Conservation (phyloP, 345 rosid genomes). For the Dipteronia dyeriana region DNA sequence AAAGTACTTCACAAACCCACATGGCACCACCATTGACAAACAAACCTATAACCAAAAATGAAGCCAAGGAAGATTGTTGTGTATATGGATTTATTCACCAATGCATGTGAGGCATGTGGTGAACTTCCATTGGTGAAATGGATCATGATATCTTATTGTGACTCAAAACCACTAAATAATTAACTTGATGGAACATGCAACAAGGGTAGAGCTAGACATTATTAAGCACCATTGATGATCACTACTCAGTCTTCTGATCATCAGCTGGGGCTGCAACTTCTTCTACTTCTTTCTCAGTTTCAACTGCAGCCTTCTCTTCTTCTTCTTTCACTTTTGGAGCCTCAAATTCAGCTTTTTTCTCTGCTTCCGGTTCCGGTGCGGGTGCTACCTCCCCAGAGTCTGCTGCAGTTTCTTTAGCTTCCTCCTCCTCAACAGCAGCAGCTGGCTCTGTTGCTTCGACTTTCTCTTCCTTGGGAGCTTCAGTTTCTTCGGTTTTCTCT, state of each 20-base stretch:
- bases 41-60: too few species aligned
- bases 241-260: slow-evolving; percentile 39
- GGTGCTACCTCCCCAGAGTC: neutral
- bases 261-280: slow-evolving; percentile 30
- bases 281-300: slow-evolving; percentile 11
- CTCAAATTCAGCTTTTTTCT: slow-evolving; percentile 21
- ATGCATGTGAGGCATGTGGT: too few species aligned
- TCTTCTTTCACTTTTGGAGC: slow-evolving; percentile 32
- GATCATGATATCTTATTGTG: too few species aligned
- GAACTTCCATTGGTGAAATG: too few species aligned
- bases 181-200: slow-evolving; percentile 22
- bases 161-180: too few species aligned
- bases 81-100: too few species aligned
- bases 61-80: too few species aligned
- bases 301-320: slow-evolving; percentile 20
- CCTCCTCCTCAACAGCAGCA: slow-evolving; percentile 21
- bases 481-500: slow-evolving; percentile 27
- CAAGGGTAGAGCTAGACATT: slow-evolving; percentile 15
- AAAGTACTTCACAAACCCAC: too few species aligned
- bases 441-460: slow-evolving; percentile 19
- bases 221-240: too few species aligned
- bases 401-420: slow-evolving; percentile 20
- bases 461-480: slow-evolving; percentile 21
- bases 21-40: too few species aligned
- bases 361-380: too few species aligned